Percentiles rank a stretch among this genome's conserved stretches.
Conservation (phyloP, 352 stramenopile genomes). For the Pilasporangium apinafurcum region DNA sequence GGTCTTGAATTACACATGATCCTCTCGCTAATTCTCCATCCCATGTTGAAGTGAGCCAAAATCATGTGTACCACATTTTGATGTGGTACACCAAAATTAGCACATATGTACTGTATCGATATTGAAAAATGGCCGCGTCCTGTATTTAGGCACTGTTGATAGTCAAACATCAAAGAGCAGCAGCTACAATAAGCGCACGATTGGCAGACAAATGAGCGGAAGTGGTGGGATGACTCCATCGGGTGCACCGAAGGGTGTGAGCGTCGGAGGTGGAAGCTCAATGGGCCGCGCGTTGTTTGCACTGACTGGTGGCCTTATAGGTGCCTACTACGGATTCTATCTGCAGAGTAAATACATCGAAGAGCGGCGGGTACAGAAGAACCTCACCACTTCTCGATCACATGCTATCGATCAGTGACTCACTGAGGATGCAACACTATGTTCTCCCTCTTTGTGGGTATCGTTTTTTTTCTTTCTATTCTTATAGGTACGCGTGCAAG, state of each 20-base stretch:
- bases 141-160: too few species aligned
- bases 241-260: slow-evolving; percentile 30
- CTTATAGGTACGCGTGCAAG: slow-evolving; percentile 38
- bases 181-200: slow-evolving; percentile 10
- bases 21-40: too few species aligned
- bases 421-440: too few species aligned
- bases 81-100: too few species aligned
- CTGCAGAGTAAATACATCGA: slow-evolving; percentile 82
- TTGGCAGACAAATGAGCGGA: neutral
- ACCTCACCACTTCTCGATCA: neutral
- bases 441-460: too few species aligned
- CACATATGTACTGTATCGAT: too few species aligned
- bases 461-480: neutral
- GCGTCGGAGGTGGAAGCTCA: slow-evolving; percentile 67
- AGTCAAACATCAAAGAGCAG: too few species aligned
- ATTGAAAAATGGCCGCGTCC: too few species aligned
- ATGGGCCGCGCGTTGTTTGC: slow-evolving; percentile 62
- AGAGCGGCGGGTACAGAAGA: slow-evolving; percentile 44
- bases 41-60: too few species aligned
- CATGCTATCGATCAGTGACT: too few species aligned
- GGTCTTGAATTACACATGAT: too few species aligned
- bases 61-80: too few species aligned
- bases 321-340: slow-evolving; percentile 78
- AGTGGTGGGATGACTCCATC: slow-evolving; percentile 10
- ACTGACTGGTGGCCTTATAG: slow-evolving; percentile 53